A percentile compares a stretch with the other conserved stretches of the same genome.
These are phyloP conservation scores for Diaporthe longicolla DNA, from an alignment of 2,329 filamentous ascomycete genomes.

Conservation along the genomic window DNA sequence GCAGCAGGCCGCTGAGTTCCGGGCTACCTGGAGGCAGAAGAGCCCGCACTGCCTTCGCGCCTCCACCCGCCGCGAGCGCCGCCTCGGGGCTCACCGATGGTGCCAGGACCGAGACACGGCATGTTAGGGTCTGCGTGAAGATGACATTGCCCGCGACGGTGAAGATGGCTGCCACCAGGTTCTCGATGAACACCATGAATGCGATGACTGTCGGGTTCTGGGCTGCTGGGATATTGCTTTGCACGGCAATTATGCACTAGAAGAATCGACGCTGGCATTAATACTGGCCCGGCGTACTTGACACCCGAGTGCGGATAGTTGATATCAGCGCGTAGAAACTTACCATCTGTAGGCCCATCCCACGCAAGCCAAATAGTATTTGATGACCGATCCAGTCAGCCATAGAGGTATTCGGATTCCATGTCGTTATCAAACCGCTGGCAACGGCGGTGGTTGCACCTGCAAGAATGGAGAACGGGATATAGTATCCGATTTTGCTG, in stretches of 20 bases:
- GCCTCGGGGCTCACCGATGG: slow-evolving; percentile 22
- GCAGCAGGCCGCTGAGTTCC: slow-evolving; percentile 20
- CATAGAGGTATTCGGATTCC: slow-evolving; percentile 61
- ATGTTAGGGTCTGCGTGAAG: slow-evolving; percentile 9
- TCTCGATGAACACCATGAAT: slow-evolving; percentile 71
- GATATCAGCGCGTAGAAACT: no score
- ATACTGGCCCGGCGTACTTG: no score
- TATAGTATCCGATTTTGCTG: slow-evolving; percentile 57
- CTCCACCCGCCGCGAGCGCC: slow-evolving; percentile 14
- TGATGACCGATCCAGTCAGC: slow-evolving; percentile 72
- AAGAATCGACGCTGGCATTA: slow-evolving; percentile 9
- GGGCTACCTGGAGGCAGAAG: slow-evolving; percentile 15
- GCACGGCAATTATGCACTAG: slow-evolving; percentile 57
- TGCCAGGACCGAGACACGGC: background rate
- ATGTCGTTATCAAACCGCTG: slow-evolving; percentile 68
- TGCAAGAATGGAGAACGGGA: slow-evolving; percentile 57
- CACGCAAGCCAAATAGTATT: slow-evolving; percentile 61
- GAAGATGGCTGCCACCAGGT: slow-evolving; percentile 73
- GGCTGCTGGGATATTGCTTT: slow-evolving; percentile 61
- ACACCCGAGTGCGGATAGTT: no score
- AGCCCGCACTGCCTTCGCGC: slow-evolving; percentile 2
- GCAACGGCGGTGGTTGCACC: slow-evolving; percentile 60
- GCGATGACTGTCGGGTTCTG: slow-evolving; percentile 64
- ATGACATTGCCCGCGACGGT: slow-evolving; percentile 52
- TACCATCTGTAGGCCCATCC: slow-evolving; percentile 59